A percentile compares a stretch with the other conserved stretches of the same genome.
Conservation (phyloP, 441 rosid genomes). For the Omphalea diandra region DNA sequence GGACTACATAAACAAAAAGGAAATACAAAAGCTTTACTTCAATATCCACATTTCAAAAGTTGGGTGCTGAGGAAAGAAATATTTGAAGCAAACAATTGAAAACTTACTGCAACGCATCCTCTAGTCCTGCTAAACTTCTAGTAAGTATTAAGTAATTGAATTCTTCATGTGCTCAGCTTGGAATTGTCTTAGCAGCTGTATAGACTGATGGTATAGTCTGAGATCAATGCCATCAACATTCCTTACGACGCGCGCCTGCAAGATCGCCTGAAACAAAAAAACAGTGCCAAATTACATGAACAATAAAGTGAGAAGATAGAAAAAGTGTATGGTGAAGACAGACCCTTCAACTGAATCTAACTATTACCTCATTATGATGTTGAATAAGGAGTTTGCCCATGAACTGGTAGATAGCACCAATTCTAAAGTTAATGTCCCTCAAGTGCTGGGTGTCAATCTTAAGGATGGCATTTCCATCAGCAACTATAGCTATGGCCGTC, state of each 20-base stretch:
- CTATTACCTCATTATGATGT: slow-evolving; percentile 45
- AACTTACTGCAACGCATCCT: too few species aligned
- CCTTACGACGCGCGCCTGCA: slow-evolving; percentile 67
- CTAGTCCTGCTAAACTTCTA: neutral
- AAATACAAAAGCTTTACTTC: too few species aligned
- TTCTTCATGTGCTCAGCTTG: slow-evolving; percentile 33
- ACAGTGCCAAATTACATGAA: neutral
- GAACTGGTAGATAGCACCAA: slow-evolving; percentile 73
- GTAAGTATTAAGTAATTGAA: slow-evolving; percentile 18
- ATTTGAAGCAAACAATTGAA: too few species aligned
- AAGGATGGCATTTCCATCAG: slow-evolving; percentile 51
- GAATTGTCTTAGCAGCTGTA: slow-evolving; percentile 51
- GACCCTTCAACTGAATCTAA: too few species aligned
- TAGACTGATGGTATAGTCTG: slow-evolving; percentile 52
- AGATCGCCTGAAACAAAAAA: slow-evolving; percentile 41
- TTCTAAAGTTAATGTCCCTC: slow-evolving; percentile 63
- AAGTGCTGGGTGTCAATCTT: slow-evolving; percentile 63
- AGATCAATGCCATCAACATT: slow-evolving; percentile 75
- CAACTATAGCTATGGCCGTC: slow-evolving; percentile 53
- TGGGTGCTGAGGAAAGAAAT: too few species aligned
- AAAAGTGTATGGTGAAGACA: too few species aligned
- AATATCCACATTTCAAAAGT: too few species aligned
- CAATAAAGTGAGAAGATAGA: neutral
- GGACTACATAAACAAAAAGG: too few species aligned
- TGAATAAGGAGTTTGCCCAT: slow-evolving; percentile 73